Conservation (phyloP, 768 basidiomycete genomes). For the Harrya chromipes region DNA sequence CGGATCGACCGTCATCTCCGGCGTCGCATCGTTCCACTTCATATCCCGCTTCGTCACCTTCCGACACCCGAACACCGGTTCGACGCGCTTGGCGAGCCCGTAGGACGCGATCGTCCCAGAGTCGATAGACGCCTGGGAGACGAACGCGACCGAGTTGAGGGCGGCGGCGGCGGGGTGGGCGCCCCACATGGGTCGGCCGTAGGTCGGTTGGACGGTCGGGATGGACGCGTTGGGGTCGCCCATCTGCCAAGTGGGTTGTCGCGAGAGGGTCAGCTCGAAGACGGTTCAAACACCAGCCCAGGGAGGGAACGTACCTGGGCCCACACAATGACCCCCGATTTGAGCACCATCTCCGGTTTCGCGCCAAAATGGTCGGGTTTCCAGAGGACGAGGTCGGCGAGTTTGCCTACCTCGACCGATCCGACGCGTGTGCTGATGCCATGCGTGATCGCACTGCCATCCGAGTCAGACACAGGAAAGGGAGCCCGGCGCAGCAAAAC, state of each 20-base stretch:
- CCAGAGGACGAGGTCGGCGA: slow-evolving; percentile 97
- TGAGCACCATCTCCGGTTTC: slow-evolving; percentile 92
- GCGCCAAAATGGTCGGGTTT: slow-evolving; percentile 90
- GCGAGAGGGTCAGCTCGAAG: too few species aligned
- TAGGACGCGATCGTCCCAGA: slow-evolving; percentile 62
- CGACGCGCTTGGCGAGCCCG: slow-evolving; percentile 64
- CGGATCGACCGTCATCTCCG: slow-evolving; percentile 86
- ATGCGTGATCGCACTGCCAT: slow-evolving; percentile 81
- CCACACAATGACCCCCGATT: slow-evolving; percentile 91
- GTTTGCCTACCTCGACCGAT: slow-evolving; percentile 71
- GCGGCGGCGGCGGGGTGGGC: slow-evolving; percentile 73
- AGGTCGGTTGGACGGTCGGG: slow-evolving; percentile 89
- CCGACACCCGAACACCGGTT: slow-evolving; percentile 76
- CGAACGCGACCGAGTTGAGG: slow-evolving; percentile 82
- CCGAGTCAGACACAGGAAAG: too few species aligned
- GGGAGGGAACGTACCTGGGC: slow-evolving; percentile 57
- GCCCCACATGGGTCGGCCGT: slow-evolving; percentile 93
- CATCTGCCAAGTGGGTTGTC: slow-evolving; percentile 50
- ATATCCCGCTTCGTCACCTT: slow-evolving; percentile 80
- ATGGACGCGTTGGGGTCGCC: slow-evolving; percentile 97
- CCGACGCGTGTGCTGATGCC: slow-evolving; percentile 89
- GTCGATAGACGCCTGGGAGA: slow-evolving; percentile 68
- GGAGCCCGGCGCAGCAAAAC: not conserved
- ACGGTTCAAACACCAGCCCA: too few species aligned
- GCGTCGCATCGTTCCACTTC: slow-evolving; percentile 87